These are phyloP conservation scores for Phytopythium ostracodes DNA, from an alignment of 352 stramenopile species.

Conservation along the genomic window DNA sequence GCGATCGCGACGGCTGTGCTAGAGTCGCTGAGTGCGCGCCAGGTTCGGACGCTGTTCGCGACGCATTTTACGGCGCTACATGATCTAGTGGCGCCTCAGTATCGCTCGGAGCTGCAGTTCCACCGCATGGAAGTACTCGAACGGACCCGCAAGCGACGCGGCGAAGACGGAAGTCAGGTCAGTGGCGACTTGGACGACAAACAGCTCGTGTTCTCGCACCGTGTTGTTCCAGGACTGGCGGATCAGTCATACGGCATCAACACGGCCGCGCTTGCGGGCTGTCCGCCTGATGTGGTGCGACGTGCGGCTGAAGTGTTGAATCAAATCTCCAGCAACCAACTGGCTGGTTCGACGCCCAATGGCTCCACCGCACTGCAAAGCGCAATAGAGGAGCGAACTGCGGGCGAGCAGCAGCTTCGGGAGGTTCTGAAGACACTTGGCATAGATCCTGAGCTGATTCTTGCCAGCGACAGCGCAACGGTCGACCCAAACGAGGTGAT, in stretches of 20 bases:
- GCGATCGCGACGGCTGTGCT: slow-evolving; percentile 79
- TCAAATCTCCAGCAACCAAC: slow-evolving; percentile 15
- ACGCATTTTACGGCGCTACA: slow-evolving; percentile 81
- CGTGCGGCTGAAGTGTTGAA: slow-evolving; percentile 45
- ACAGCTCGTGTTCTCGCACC: slow-evolving; percentile 72
- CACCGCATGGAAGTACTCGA: slow-evolving; percentile 74
- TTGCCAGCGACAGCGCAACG: too few relatives aligned
- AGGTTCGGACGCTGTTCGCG: slow-evolving; percentile 70
- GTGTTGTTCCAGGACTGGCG: slow-evolving; percentile 65
- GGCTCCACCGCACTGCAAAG: neutral
- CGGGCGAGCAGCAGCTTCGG: neutral
- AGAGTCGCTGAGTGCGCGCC: slow-evolving; percentile 54
- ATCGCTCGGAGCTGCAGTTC: slow-evolving; percentile 32
- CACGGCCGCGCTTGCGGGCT: slow-evolving; percentile 69
- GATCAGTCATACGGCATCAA: slow-evolving; percentile 77
- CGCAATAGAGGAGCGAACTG: neutral
- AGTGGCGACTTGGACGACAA: slow-evolving; percentile 8
- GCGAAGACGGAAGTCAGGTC: neutral
- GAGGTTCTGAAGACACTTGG: neutral
- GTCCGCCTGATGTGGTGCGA: slow-evolving; percentile 36
- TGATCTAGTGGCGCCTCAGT: slow-evolving; percentile 30
- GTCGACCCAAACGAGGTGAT: neutral
- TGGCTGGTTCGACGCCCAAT: neutral
- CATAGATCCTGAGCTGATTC: neutral
- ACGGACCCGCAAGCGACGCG: slow-evolving; percentile 4